Base-by-base conservation (phyloP, 2,329 filamentous ascomycete species). In the Bertia moriformis region DNA sequence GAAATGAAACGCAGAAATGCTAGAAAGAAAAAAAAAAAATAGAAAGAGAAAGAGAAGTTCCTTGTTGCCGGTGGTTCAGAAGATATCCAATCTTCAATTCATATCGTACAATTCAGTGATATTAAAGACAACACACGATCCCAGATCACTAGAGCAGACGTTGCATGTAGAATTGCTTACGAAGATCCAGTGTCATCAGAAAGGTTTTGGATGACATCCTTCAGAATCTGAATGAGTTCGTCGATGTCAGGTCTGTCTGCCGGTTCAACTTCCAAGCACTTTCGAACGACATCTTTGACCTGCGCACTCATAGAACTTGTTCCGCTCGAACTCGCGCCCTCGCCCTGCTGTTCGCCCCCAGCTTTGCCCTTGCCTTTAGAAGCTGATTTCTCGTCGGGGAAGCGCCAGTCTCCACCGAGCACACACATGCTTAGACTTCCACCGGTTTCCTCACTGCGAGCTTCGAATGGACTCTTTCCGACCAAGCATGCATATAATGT, bases 401-500 rank as follows among this genome's bases (percentile, higher is more conserved):
- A 98, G 39, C 87, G 72, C 89, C 91, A 98, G 60, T 96, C 89
- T 29, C 89, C 91, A 43, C 87, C 84, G 14, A 94, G 65, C 14
- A 96, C 84, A 56, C 89, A 96, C 48, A 96, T 83, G 48, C 83
- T 93, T 46, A 98, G 64, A 46, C 83, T 91, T 35, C 91, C 91
- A 46, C 91, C 91, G 0, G 91, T 96, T 65, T 98, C 89, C 57
- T 98, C 91, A 47, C 81, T 89, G 44, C 91, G 80, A 55, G 88
- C 84, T 65, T 98, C 91, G 51, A 98, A 98, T 2, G 91, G 91
- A 13, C 84, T 93, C 60, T 98, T 96, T 46, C 91, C 91, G 19
- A 96, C 86, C 7, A 98, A 71, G 53, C 91, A 96, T 27, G 91
- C 91, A 60, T 93, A 98, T 35, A 98, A 68, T n/a, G 91, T 96